Conservation (phyloP, 192 early-diverging fungal genomes). For the Coemansia sp. region DNA sequence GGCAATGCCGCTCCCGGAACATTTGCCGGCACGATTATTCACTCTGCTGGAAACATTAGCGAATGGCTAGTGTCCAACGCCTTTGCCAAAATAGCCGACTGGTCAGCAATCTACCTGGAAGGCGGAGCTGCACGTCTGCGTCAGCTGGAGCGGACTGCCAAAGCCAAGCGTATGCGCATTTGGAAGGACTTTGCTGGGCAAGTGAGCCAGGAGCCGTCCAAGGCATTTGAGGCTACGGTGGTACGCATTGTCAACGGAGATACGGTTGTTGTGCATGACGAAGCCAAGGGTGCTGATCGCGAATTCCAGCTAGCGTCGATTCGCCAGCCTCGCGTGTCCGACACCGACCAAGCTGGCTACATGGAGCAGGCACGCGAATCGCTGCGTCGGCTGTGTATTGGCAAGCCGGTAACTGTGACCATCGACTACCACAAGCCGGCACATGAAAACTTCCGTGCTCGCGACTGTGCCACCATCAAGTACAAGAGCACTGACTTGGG, state of each 20-base stretch:
- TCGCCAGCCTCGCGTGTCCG: constrained; percentile 67
- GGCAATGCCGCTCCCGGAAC: constrained; percentile 55
- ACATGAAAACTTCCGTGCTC: constrained; percentile 75
- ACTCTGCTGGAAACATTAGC: constrained; percentile 89
- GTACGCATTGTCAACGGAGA: constrained; percentile 62
- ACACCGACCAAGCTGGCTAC: constrained; percentile 74
- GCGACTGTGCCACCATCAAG: constrained; percentile 83
- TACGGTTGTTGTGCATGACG: constrained; percentile 53
- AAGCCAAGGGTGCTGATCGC: constrained; percentile 47
- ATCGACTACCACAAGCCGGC: constrained; percentile 91
- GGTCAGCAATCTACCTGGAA: constrained; percentile 72
- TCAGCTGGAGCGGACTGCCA: constrained; percentile 74
- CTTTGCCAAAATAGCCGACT: constrained; percentile 83
- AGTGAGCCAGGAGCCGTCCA: constrained; percentile 3
- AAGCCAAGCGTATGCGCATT: constrained; percentile 78
- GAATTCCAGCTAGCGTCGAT: constrained; percentile 63
- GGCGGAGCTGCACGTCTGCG: constrained; percentile 61
- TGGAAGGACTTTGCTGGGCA: constrained; percentile 59
- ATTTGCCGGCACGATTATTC: constrained; percentile 75
- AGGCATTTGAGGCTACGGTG: constrained; percentile 56
- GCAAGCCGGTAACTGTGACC: constrained; percentile 69
- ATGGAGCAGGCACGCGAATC: constrained; percentile 86
- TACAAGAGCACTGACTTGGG: constrained; percentile 61
- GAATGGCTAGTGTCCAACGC: constrained; percentile 79
- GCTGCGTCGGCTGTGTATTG: constrained; percentile 84